Evolutionary conservation across 2,329 filamentous ascomycete species (phyloP), one percentile per base, ranked within the genome.

Genomic region (Venturia pyrina): DNA sequence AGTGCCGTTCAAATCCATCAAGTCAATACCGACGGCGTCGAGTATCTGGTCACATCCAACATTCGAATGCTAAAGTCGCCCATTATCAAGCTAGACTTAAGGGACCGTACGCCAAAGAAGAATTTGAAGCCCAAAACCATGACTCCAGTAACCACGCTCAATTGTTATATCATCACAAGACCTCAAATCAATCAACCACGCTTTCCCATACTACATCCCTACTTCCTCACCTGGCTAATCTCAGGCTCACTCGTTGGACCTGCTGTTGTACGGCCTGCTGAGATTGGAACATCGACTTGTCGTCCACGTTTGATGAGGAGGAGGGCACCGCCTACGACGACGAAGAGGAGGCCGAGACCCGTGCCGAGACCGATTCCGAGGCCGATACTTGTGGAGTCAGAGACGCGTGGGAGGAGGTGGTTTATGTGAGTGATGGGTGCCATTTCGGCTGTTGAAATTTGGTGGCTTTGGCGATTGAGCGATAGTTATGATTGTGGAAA

Each of bases 181-280:
- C n/a, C n/a, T n/a, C n/a, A n/a, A n/a, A n/a, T n/a, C n/a, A n/a
- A n/a, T n/a, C n/a, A n/a, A n/a, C n/a, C n/a, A n/a, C n/a, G n/a
- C n/a, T n/a, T 37, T 37, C 34, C 34, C 10, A 37, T 37, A 5
- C 34, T 37, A 5, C 34, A 10, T 43, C 17, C 74, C 73, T 5
- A 75, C 73, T 1, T 75, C 53, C 53, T 28, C 13, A 57, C 32
- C 32, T 57, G 28, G 1, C 28, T 57, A 1, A 57, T 28, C 53
- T 57, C 53, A 34, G 28, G 24, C 28, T 28, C 53, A 37, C 53
- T 3, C 15, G 24, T 57, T 19, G 32, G 28, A 1, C 53, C 53
- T 13, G 32, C 53, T 17, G 13, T 15, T 28, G 32, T 37, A 17
- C 53, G 28, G 10, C 53, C 53, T 2, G 53, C 53, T 10, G 28